Conservation (phyloP, 179 eudicot genomes). For the Silene noctiflora region DNA sequence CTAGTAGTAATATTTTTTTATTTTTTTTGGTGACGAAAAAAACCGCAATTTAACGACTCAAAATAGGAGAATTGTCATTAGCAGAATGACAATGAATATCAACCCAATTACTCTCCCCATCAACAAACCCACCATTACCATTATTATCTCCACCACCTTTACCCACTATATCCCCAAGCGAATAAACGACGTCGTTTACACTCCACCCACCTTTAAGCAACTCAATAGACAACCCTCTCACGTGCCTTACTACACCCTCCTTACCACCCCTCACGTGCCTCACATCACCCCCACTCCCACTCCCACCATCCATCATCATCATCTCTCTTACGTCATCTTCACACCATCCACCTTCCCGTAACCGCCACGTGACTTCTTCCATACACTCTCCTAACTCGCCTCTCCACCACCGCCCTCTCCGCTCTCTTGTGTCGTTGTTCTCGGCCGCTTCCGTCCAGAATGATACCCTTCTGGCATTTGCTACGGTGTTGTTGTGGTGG, state of each 20-base stretch:
- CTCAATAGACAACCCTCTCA: constrained; percentile 29
- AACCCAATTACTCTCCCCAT: constrained; percentile 20
- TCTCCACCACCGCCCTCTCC: constrained; percentile 24
- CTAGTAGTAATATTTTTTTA: no score
- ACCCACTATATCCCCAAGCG: constrained; percentile 21
- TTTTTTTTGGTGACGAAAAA: no score
- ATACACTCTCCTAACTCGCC: constrained; percentile 20
- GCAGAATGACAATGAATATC: constrained; percentile 16
- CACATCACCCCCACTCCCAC: background rate
- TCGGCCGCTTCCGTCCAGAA: constrained; percentile 29
- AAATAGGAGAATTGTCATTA: background rate
- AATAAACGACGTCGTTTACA: constrained; percentile 33
- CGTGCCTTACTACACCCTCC: constrained; percentile 28
- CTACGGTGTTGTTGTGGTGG: background rate
- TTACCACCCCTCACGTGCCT: constrained; percentile 9
- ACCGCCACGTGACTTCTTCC: constrained; percentile 23
- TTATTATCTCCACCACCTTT: background rate
- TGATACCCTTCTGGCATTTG: constrained; percentile 6
- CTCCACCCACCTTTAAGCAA: constrained; percentile 35
- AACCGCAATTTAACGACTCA: no score
- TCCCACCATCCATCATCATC: constrained; percentile 33
- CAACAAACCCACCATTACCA: background rate
- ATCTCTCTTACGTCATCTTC: constrained; percentile 36
- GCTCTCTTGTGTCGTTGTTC: constrained; percentile 1
- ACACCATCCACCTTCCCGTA: constrained; percentile 35